A percentile compares a stretch with the other conserved stretches of the same genome.
Evolutionary conservation across 371 early-diverging fungal species (phyloP).

Genomic region (Mucor irregularis): DNA sequence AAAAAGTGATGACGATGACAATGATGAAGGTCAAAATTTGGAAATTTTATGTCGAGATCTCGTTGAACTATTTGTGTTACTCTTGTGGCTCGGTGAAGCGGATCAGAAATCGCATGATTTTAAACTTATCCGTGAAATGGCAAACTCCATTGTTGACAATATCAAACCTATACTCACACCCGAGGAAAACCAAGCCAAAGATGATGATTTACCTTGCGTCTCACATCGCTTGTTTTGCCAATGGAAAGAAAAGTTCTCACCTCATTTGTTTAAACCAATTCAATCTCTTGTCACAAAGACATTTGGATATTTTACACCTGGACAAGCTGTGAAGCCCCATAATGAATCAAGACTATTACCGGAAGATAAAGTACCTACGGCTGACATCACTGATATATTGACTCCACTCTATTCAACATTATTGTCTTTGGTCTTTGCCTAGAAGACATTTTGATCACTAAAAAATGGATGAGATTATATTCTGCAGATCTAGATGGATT

Average conservation of each 20-base stretch:
- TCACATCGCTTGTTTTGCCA: constrained; percentile 24
- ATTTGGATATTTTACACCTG: constrained; percentile 29
- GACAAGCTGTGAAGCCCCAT: constrained; percentile 5
- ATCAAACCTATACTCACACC: constrained; percentile 16
- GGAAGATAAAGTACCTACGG: constrained; percentile 24
- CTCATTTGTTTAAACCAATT: constrained; percentile 48
- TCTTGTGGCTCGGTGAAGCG: constrained; percentile 43
- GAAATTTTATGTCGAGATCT: constrained; percentile 35
- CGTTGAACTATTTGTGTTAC: constrained; percentile 25
- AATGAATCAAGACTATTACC: constrained; percentile 2
- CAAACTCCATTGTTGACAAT: constrained; percentile 7
- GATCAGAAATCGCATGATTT: constrained; percentile 6
- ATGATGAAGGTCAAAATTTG: constrained; percentile 10
- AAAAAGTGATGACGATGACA: not conserved
- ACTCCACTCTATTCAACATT: constrained; percentile 40
- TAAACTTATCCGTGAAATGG: not conserved
- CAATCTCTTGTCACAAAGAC: constrained; percentile 50
- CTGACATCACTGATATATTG: constrained; percentile 39
- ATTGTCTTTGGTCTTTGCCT: constrained; percentile 53
- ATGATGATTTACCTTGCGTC: constrained; percentile 14
- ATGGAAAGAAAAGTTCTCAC: constrained; percentile 50
- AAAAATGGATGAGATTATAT: constrained; percentile 52
- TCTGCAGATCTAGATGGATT: constrained; percentile 59
- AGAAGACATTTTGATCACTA: constrained; percentile 20
- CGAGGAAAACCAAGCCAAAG: not conserved